phyloP scores from a whole-genome alignment of 2,329 filamentous ascomycete genomes.

The Sclerotinia sclerotiorum region DNA sequence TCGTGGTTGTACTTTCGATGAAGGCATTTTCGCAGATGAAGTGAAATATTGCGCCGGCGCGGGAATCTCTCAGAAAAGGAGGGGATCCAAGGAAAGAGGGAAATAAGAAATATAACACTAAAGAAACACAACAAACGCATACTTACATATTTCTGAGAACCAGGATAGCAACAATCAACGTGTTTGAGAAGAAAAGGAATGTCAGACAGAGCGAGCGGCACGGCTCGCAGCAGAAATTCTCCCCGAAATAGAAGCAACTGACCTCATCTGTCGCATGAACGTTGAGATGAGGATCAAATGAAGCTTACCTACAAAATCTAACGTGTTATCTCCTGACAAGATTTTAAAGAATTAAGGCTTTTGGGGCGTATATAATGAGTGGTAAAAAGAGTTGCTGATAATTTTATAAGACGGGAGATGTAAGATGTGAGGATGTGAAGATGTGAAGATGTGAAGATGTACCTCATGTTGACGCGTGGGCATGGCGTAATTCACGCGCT shows the following conservation, averaged over 20 bases:
- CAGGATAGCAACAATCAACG: neutral
- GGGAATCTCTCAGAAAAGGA: neutral
- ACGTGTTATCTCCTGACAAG: conserved; percentile 4
- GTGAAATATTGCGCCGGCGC: conserved; percentile 12
- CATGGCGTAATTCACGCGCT: conserved; percentile 7
- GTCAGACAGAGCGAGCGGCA: conserved; percentile 4
- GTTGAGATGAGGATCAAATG: neutral
- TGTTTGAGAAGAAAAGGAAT: conserved; percentile 6
- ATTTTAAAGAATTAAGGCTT: neutral
- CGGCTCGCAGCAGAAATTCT: neutral
- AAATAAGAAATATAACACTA: neutral
- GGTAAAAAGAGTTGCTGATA: neutral
- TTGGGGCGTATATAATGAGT: neutral
- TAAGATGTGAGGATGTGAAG: conserved; percentile 2
- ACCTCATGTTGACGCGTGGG: conserved; percentile 8
- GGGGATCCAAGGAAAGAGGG: neutral
- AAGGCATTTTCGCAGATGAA: conserved; percentile 10
- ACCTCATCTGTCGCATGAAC: conserved; percentile 1
- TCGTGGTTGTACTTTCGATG: conserved; percentile 3
- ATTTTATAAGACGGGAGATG: neutral
- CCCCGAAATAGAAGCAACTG: neutral
- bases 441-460: neutral
- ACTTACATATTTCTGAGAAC: neutral
- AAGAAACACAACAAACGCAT: neutral
- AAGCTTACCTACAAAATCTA: neutral